Evolutionary conservation across 495 filamentous ascomycete genomes (phyloP), one percentile per base, ranked within the genome.

Genomic region (Neurospora pannonica): DNA sequence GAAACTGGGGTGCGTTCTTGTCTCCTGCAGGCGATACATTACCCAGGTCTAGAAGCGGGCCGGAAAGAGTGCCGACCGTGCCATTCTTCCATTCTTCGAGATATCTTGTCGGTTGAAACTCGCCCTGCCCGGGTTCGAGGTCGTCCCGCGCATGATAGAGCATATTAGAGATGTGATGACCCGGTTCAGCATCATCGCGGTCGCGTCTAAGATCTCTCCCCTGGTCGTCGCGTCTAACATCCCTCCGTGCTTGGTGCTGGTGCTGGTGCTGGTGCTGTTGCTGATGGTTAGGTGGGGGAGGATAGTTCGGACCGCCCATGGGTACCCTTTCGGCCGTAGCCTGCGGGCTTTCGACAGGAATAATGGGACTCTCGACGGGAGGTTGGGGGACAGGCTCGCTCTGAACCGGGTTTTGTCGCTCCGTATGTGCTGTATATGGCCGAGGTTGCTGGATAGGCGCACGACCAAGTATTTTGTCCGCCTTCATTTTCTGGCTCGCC

Each of bases 11-110:
- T 37, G 80, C 82, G 69, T 82, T 77, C 76, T 83, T 86, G 17
- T 84, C 84, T 39, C 73, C 73, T 19, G 77, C 60, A 13, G 83
- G 76, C 40, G 77, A 74, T 24, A 81, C 80, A 2, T 85, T 79
- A 8, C 83, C 82, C 69, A 88, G 78, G 72, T 86, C 85, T 17
- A 91, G 84, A 43, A 88, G 77, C 11, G 83, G 76, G 38, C 86
- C 87, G 0, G 84, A 81, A 40, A 91, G 77, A 9, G 83, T 81
- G 43, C 87, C 89, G 11, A 86, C 82, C 0, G 85, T 86, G 38
- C 82, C 87, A 70, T 85, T 85, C 78, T 84, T 88, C 89, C 89
- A 91, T 78, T 91, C 89, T 70, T 89, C 85, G 13, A 90, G 79
- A 48, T 85, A 86, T 72, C 76, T 76, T 0, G 84, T 83, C 31